Percentiles rank a stretch among this genome's conserved stretches.
phyloP scores from a whole-genome alignment of 1,284 basidiomycete species.

The Puccinia horiana region DNA sequence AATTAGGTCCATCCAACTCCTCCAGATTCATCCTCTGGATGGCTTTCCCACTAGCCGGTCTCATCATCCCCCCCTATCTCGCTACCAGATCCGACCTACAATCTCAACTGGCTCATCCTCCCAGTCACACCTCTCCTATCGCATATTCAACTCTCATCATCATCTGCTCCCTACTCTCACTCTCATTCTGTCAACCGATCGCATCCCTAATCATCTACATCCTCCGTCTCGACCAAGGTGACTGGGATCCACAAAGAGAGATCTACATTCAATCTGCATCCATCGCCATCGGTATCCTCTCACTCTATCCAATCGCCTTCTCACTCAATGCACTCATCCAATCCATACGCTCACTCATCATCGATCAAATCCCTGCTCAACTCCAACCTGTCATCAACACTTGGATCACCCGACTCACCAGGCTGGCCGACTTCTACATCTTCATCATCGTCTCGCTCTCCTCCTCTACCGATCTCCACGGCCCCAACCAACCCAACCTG shows the following conservation, averaged over 20 bases:
- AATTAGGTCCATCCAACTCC: background rate
- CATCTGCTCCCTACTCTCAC: slow-evolving; percentile 11
- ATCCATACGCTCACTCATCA: slow-evolving; percentile 9
- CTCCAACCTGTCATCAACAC: slow-evolving; percentile 23
- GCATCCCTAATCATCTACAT: background rate
- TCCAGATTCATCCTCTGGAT: slow-evolving; percentile 19
- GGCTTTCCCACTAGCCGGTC: slow-evolving; percentile 11
- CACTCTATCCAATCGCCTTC: slow-evolving; percentile 23
- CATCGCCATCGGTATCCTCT: slow-evolving; percentile 12
- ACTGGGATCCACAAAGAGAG: slow-evolving; percentile 29
- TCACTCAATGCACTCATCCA: slow-evolving; percentile 10
- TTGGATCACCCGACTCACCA: slow-evolving; percentile 1
- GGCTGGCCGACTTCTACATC: background rate
- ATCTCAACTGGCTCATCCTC: background rate
- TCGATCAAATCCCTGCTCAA: slow-evolving; percentile 19
- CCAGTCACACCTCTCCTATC: background rate
- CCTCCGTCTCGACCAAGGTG: slow-evolving; percentile 19
- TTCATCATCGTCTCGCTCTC: background rate
- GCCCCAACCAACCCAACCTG: slow-evolving; percentile 9
- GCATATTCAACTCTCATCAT: background rate
- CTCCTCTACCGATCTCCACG: background rate
- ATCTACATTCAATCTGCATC: slow-evolving; percentile 3
- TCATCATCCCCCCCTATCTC: slow-evolving; percentile 23
- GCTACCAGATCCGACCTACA: slow-evolving; percentile 10
- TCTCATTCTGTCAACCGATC: slow-evolving; percentile 34